These are phyloP conservation scores for Candida smagusa DNA, from an alignment of 1,139 yeast species.

Conservation along the genomic window DNA sequence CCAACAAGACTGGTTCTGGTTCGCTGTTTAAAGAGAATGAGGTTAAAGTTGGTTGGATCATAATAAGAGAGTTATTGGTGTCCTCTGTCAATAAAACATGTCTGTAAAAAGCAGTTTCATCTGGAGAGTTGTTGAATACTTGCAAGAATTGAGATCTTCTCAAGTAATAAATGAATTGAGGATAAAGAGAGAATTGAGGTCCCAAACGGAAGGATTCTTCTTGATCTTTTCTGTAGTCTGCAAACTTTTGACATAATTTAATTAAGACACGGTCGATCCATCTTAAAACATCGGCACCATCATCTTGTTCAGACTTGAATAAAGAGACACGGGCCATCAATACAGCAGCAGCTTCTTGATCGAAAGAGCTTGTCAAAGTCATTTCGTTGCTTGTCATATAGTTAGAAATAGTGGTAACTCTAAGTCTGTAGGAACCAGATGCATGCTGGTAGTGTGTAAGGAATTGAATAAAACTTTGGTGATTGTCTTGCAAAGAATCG, in stretches of 20 bases:
- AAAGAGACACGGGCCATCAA: slow-evolving; percentile 93
- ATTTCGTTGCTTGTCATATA: slow-evolving; percentile 52
- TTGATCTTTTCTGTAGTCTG: slow-evolving; percentile 49
- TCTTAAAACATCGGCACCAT: slow-evolving; percentile 50
- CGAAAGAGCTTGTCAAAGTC: slow-evolving; percentile 68
- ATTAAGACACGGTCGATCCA: slow-evolving; percentile 53
- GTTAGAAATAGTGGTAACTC: slow-evolving; percentile 87
- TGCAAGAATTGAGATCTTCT: slow-evolving; percentile 96
- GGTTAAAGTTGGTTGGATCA: slow-evolving; percentile 95
- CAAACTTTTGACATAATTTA: slow-evolving; percentile 49
- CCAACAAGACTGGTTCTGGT: slow-evolving; percentile 91
- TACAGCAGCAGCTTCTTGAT: slow-evolving; percentile 98
- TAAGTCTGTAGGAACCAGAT: slow-evolving; percentile 76
- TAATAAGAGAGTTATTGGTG: slow-evolving; percentile 86
- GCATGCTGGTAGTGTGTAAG: slow-evolving; percentile 78
- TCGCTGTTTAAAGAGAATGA: slow-evolving; percentile 77
- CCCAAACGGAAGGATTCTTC: slow-evolving; percentile 47
- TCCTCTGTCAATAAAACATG: slow-evolving; percentile 91
- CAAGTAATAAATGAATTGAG: slow-evolving; percentile 93
- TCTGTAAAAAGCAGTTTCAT: slow-evolving; percentile 96
- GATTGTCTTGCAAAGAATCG: slow-evolving; percentile 44
- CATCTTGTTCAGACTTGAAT: slow-evolving; percentile 75
- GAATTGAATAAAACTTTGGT: slow-evolving; percentile 63
- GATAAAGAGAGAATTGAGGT: slow-evolving; percentile 57
- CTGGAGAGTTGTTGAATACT: slow-evolving; percentile 97